Base-by-base conservation (phyloP, 495 filamentous ascomycete species). In the Annulohypoxylon maeteangense region DNA sequence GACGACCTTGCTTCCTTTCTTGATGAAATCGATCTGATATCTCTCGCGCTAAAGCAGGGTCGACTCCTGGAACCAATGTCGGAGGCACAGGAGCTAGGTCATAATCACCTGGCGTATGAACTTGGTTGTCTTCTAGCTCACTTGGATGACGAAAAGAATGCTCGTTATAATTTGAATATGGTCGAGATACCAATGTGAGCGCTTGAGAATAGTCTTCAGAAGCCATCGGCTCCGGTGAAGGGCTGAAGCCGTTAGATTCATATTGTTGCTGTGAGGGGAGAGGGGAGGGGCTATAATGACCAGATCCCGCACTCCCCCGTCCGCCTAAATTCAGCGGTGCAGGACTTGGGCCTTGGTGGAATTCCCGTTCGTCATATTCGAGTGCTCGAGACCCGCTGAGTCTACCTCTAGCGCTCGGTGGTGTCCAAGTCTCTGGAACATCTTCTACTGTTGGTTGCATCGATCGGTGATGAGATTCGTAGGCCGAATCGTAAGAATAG, bases 361-460 rank as follows among this genome's bases (percentile, higher is more conserved):
- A 80, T 7, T 75, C 79, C 2, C 62, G 68, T 23, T 83, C 80
- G 25, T 81, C 79, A 2, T 75, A 77, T 20, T 69, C 73, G 7
- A 70, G 53, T 36, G 74, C 72, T 25, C 74, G 72, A 18, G 78
- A 78, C 36, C 78, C 74, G 81, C 81, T 81, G 81, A 78, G 81
- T 57, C 85, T 83, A 20, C 81, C 81, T 62, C 83, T 74, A n/a
- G 76, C 72, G 14, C 75, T 78, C 1, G 85, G 85, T 12, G 75
- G 75, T 16, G 74, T 76, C 75, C 75, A 78, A 4, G 84, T 83
- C 50, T 84, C 82, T 2, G 87, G 86, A 50, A 88, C 90, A 75
- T 91, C 90, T 72, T 91, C 90, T 47, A 91, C 90, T 4, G 85
- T 87, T 22, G 89, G 88, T 65, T 91, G 89, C 90, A 91, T 89